Conservation (phyloP, 2,329 filamentous ascomycete genomes). For the Sclerotinia spermophila region DNA sequence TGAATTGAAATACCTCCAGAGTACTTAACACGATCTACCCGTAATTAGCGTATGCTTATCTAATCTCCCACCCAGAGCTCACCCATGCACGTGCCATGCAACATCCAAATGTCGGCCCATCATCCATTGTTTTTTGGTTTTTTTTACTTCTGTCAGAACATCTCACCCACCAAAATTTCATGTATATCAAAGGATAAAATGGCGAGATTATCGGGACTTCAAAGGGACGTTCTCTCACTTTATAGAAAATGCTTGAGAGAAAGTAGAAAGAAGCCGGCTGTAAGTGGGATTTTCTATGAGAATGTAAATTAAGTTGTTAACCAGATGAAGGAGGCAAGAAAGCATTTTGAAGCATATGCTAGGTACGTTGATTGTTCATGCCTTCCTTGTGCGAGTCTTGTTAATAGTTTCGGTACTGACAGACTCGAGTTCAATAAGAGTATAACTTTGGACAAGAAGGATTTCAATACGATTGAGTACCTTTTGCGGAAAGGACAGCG, state of each 20-base stretch:
- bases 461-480: slow-evolving; percentile 67
- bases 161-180: not conserved
- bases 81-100: no score
- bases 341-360: slow-evolving; percentile 61
- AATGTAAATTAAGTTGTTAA: not conserved
- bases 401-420: slow-evolving; percentile 2
- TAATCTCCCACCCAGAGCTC: not conserved
- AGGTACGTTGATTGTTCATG: slow-evolving; percentile 45
- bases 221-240: slow-evolving; percentile 79
- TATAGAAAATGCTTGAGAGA: slow-evolving; percentile 85
- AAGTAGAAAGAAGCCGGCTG: slow-evolving; percentile 73
- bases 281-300: slow-evolving; percentile 40
- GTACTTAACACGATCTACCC: not conserved
- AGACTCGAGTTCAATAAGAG: slow-evolving; percentile 75
- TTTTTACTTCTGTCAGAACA: not conserved
- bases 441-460: slow-evolving; percentile 58
- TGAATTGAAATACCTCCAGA: not conserved
- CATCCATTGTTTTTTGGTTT: slow-evolving; percentile 7
- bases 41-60: not conserved
- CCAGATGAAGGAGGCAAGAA: slow-evolving; percentile 47
- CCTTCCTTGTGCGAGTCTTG: not conserved
- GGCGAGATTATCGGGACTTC: slow-evolving; percentile 73
- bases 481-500: slow-evolving; percentile 61
- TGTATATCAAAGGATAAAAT: not conserved
- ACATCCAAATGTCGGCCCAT: not conserved